phyloP scores from a whole-genome alignment of 108 stramenopile genomes.

The Discostella stelligeroides region DNA sequence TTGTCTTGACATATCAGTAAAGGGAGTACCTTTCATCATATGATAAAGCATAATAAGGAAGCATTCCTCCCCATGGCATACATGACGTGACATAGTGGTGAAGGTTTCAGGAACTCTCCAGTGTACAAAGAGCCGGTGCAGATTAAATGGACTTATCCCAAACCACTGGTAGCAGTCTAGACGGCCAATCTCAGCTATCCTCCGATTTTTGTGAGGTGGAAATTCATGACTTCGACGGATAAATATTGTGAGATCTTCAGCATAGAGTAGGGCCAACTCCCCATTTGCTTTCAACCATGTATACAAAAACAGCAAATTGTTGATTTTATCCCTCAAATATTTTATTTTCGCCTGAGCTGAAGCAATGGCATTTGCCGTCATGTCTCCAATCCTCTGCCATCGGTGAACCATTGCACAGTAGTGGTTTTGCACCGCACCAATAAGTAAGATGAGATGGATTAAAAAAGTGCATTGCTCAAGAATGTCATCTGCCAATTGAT shows the following conservation, averaged over 20 bases:
- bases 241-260: constrained; percentile 7
- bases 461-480: background rate
- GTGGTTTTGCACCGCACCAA: no score
- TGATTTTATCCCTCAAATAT: background rate
- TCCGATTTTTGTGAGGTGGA: background rate
- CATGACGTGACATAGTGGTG: no score
- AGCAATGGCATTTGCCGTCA: background rate
- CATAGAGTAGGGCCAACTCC: background rate
- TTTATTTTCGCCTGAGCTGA: background rate
- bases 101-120: no score
- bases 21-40: no score
- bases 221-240: background rate
- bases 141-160: background rate
- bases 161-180: constrained; percentile 3
- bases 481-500: background rate
- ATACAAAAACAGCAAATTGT: background rate
- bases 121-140: background rate
- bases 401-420: background rate
- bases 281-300: background rate
- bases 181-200: background rate
- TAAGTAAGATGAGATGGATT: no score
- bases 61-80: no score
- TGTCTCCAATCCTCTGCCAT: background rate
- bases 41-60: no score
- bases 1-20: no score